Base-by-base conservation (phyloP, 108 stramenopile genomes). In the Skeletonema marinoi region DNA sequence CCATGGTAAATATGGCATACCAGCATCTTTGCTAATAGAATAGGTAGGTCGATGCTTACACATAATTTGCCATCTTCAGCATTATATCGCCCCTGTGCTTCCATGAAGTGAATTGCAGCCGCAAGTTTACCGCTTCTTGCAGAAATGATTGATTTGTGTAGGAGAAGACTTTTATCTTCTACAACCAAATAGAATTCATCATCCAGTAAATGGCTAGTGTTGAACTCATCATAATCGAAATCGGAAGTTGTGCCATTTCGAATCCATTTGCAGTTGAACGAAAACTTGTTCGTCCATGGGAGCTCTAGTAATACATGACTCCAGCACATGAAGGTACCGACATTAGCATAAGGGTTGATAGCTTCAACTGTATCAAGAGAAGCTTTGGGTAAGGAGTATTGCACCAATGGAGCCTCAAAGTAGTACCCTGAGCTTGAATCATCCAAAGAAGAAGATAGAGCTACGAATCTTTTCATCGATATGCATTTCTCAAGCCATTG, bases 1-100 rank as follows among this genome's bases (percentile, higher is more conserved):
- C 91, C 91, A 74, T 91, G 90, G 70, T 94, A 92, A 41, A 85
- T 77, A 59, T 94, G 91, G 60, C 88, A 81, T 29, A 94, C 60
- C 33, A 94, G 35, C 67, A 78, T 79, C 38, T 48, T 61, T 17
- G 71, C 75, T 9, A 75, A 17, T 35, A 73, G 30, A 35, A 85
- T 32, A 17, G 86, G 66, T 30, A 91, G 68, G 19, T 81, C 86
- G 48, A 91, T 51, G 54, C 58, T 32, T 42, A 66, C 60, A 29
- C 74, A 73, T 29, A 66, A 46, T 36, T 9, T 32, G 33, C 17
- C 62, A 32, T 65, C 69, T 56, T 29, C 63, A 3, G 8, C 35
- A 16, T 68, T 39, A n/a, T 36, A 31, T 29, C 60, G 33, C 29
- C 48, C 32, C 2, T 82, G 84, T 75, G 86, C 82, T 56, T 71